Evolutionary conservation across 768 basidiomycete species (phyloP).

Genomic region (Pisolithus tinctorius): DNA sequence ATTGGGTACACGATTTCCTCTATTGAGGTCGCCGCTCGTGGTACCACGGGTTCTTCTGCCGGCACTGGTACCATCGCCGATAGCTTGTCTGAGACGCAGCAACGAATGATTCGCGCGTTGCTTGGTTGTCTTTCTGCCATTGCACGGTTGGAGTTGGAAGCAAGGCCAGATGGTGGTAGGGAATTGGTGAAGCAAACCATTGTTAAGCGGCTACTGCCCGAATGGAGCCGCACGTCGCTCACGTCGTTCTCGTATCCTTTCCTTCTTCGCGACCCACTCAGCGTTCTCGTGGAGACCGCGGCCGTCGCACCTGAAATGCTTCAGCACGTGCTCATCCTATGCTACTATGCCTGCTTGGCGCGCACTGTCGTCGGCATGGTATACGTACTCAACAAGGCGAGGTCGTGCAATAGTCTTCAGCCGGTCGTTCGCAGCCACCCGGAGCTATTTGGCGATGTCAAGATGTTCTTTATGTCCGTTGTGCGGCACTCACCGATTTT

Average conservation of each 20-base stretch:
- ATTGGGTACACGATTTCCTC: conserved; percentile 81
- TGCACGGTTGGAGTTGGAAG: conserved; percentile 61
- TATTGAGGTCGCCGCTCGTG: conserved; percentile 77
- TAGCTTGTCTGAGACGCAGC: conserved; percentile 58
- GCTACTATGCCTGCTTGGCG: conserved; percentile 87
- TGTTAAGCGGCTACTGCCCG: conserved; percentile 83
- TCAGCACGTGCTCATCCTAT: conserved; percentile 78
- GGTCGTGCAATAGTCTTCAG: conserved; percentile 45
- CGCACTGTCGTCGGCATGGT: conserved; percentile 81
- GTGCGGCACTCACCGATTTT: conserved; percentile 85
- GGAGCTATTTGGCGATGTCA: conserved; percentile 75
- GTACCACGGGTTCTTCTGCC: conserved; percentile 37
- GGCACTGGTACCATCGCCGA: conserved; percentile 60
- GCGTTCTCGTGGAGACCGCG: conserved; percentile 83
- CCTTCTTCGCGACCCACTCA: conserved; percentile 85
- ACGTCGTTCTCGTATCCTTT: conserved; percentile 81
- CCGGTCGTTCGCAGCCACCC: conserved; percentile 46
- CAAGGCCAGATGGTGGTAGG: conserved; percentile 63
- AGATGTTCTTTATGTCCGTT: conserved; percentile 87
- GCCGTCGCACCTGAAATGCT: conserved; percentile 87
- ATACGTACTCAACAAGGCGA: conserved; percentile 70
- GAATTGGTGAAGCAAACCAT: conserved; percentile 78
- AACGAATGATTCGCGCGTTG: conserved; percentile 70
- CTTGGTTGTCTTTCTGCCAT: conserved; percentile 63
- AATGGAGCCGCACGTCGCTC: conserved; percentile 84